A percentile compares a stretch with the other conserved stretches of the same genome.
phyloP scores from a whole-genome alignment of 768 basidiomycete genomes.

The Filobasidium wieringae region DNA sequence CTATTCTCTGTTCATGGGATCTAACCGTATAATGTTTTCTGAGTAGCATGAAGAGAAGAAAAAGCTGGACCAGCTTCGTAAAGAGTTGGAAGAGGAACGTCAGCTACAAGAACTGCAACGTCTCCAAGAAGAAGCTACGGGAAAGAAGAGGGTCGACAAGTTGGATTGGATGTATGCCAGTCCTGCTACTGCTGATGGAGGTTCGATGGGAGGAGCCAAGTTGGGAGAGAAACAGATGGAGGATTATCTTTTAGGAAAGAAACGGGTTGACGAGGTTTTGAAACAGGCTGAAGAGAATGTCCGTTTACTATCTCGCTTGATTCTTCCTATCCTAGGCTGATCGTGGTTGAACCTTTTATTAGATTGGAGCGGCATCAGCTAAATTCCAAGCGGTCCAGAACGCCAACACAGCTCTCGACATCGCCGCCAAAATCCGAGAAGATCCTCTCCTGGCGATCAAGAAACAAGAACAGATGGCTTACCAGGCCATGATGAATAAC shows the following conservation, averaged over 20 bases:
- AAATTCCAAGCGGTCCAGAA: slow-evolving; percentile 90
- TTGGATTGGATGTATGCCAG: slow-evolving; percentile 99
- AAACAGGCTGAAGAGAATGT: slow-evolving; percentile 75
- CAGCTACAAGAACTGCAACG: slow-evolving; percentile 93
- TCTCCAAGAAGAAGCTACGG: slow-evolving; percentile 87
- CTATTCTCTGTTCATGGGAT: background rate
- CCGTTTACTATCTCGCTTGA: slow-evolving; percentile 37
- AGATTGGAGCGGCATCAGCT: slow-evolving; percentile 49
- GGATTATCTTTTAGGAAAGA: slow-evolving; percentile 93
- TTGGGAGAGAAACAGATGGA: slow-evolving; percentile 65
- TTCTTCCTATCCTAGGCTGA: background rate
- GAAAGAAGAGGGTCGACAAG: slow-evolving; percentile 84
- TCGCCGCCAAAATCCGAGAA: slow-evolving; percentile 86
- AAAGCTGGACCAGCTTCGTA: slow-evolving; percentile 89
- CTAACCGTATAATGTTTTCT: slow-evolving; percentile 8
- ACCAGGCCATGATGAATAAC: slow-evolving; percentile 53
- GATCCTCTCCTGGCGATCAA: slow-evolving; percentile 96
- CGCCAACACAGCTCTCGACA: slow-evolving; percentile 77
- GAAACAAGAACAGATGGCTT: slow-evolving; percentile 88
- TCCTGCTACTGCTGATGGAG: slow-evolving; percentile 77
- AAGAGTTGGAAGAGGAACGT: slow-evolving; percentile 95
- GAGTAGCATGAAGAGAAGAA: slow-evolving; percentile 91
- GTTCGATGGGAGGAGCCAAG: slow-evolving; percentile 43
- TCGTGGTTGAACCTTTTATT: background rate
- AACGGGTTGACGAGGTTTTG: slow-evolving; percentile 89